Evolutionary conservation across 2,329 filamentous ascomycete species (phyloP), one percentile per base, ranked within the genome.

Genomic region (Neofusicoccum sp.): DNA sequence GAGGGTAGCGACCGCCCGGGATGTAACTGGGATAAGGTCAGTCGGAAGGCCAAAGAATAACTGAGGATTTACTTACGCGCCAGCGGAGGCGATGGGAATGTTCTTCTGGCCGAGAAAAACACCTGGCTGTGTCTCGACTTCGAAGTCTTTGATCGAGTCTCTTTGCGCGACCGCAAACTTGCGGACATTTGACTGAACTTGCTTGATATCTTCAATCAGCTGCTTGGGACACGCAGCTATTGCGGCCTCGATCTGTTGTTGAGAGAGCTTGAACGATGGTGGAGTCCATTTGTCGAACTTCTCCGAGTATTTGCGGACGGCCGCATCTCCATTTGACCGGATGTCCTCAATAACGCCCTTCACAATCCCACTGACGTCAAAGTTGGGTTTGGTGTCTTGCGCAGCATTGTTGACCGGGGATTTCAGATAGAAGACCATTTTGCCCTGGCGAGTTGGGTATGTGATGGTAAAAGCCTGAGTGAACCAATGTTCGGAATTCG

Each of bases 261-360:
- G 59, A 0, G 79, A 80, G 3, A 84, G 75, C 62, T 77, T 80
- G 73, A 83, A 84, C 1, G 74, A 76, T 0, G 67, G 36, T 0
- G 81, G 82, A 1, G 74, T 75, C 82, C 82, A 84, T 61, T 79
- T 79, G 67, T 84, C 82, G 61, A 84, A 84, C 63, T 82, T 80
- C 58, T 82, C 76, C 1, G 78, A 81, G 67, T 83, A 84, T 1
- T 64, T 66, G 2, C 79, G 72, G 3, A 84, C 80, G 0, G 82
- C 80, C 1, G 66, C 63, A 61, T 84, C 81, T 3, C 82, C 81
- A 24, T 80, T 74, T 3, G 62, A 59, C 0, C 78, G 73, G 61
- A 84, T 79, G 33, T 78, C 73, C 28, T 78, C 73, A 58, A 84
- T 82, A 14, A 83, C 79, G 2, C 68, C 70, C 41, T 75, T 76